Evolutionary conservation across 1,284 basidiomycete genomes (phyloP).

Genomic region (Cutaneotrichosporon sp.): DNA sequence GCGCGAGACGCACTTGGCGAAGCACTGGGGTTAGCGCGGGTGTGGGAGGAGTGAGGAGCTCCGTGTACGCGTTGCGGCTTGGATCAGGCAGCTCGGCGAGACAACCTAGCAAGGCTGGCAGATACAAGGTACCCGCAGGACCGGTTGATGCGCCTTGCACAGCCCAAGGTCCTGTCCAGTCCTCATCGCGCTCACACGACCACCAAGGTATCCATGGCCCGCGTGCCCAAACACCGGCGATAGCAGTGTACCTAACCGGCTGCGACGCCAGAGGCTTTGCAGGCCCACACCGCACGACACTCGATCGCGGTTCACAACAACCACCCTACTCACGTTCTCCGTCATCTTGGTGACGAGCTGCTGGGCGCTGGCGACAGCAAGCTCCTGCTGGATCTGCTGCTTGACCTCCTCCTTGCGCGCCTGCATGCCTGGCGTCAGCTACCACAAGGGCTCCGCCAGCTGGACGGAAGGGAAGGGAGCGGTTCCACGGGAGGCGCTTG

Average conservation of each 20-base stretch:
- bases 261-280: no score
- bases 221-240: no score
- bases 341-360: conserved; percentile 55
- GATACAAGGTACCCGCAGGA: no score
- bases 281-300: neutral
- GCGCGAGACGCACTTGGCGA: conserved; percentile 50
- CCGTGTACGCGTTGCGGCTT: neutral
- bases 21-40: conserved; percentile 41
- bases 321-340: conserved; percentile 47
- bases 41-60: neutral
- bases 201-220: no score
- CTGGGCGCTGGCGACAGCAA: conserved; percentile 53
- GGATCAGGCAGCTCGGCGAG: neutral
- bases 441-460: neutral
- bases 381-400: conserved; percentile 52
- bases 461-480: neutral
- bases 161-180: no score
- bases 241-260: no score
- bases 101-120: neutral
- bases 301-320: neutral
- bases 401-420: conserved; percentile 53
- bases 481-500: neutral
- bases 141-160: no score
- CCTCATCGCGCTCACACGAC: no score
- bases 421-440: conserved; percentile 41